Base-by-base conservation (phyloP, 2,329 filamentous ascomycete genomes). In the Polytolypa hystricis region DNA sequence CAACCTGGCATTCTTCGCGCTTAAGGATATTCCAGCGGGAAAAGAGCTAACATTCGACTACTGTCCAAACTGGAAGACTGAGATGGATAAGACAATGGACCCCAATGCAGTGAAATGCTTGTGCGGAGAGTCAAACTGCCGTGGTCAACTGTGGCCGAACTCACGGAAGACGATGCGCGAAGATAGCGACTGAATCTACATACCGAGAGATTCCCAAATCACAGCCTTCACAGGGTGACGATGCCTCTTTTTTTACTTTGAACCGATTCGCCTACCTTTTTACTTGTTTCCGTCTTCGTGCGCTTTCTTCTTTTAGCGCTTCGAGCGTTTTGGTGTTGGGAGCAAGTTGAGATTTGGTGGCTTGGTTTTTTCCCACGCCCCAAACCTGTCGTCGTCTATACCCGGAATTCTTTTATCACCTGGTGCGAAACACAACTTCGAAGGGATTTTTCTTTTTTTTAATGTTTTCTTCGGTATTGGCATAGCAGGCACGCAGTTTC, bases 1-100 rank as follows among this genome's bases (percentile, higher is more conserved):
- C 34, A 54, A 65, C 19, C 49, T 69, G 1, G 65, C 65, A 0
- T 68, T 69, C 39, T 70, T 69, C 26, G 59, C 66, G 0, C 43
- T 61, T 1, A 51, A 52, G 2, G 56, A 64, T 10, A 66, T 70
- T 11, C 50, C 53, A 0, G 52, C 59, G 0, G 52, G 52, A 1
- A 62, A 54, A 0, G 66, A 70, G 35, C 42, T 70, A 0, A 67
- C 64, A 0, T 69, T 70, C 17, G 64, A 69, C 30, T 70, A 70
- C 39, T 60, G 64, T 9, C 61, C 61, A 0, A 38, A 40, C 11
- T 51, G 48, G 38, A 49, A 53, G 17, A 43, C 30, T 4, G 30
- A 35, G 10, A 45, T 35, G 6, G 42, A 37, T 1, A 46, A 38
- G 26, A 50, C 48, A 3, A 34, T 52, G 5, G 60, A 64, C 5